Base-by-base conservation (phyloP, 2,329 filamentous ascomycete genomes). In the Cytospora leucostoma region DNA sequence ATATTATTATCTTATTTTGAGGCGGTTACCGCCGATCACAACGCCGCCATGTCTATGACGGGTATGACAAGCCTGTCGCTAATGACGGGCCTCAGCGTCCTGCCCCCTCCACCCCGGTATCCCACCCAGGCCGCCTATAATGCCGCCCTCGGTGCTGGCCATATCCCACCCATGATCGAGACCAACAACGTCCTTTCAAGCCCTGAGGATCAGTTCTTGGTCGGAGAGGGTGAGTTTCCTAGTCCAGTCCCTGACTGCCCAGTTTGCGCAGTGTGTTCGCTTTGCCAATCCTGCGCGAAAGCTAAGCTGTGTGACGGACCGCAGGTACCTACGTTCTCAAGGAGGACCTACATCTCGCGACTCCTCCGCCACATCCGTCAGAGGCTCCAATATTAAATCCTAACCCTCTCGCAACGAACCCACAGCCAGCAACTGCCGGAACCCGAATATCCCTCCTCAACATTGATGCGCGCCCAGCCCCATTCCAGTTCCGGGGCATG, bases 281-380 rank as follows among this genome's bases (percentile, higher is more conserved):
- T 13, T 13, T n/a, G 53, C 44, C 21, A 7, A 19, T 38, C 17
- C 15, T 15, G 12, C 37, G 13, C 51, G 19, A 21, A 35, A 44
- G 58, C 61, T 66, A 37, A 61, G 37, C 19, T n/a, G 19, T 47
- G 32, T 56, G 37, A 38, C 38, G 12, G 47, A 13, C 47, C 38
- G 59, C 70, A 95, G 92, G 93, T 71, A 94, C 91, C 66, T 99
- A 99, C 73, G 84, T 91, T 27, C 85, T 98, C 51, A 90, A 93
- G 74, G 94, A 99, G 77, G 92, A 97, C 74, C 80, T 99, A 34
- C 90, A 93, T 69, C 88, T 99, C 63, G 94, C 95, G 52, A 97
- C 93, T 38, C 95, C 95, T 62, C 94, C 94, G 67, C 93, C 93
- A 15, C 95, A 99, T 77, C 95, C 95, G 27, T 97, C 93, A 66